phyloP scores from a whole-genome alignment of 176 grass and related monocot genomes.

The Avena atlantica region DNA sequence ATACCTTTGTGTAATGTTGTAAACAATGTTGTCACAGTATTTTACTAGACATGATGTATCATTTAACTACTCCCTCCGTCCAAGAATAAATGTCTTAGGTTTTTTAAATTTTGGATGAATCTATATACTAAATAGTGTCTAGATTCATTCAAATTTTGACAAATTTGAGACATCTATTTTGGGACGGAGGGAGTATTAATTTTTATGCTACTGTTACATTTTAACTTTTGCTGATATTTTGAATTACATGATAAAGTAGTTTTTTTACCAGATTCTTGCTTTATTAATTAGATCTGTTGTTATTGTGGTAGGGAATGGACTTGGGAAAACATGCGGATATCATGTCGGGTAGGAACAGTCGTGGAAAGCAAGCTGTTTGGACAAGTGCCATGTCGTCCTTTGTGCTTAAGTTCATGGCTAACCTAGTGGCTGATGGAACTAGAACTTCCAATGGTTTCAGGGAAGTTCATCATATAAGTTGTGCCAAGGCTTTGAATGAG shows the following conservation, averaged over 20 bases:
- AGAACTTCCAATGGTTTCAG: neutral
- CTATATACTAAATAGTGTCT: no score
- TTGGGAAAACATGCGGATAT: neutral
- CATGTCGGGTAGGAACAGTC: neutral
- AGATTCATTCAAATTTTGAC: no score
- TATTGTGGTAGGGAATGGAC: constrained; percentile 9
- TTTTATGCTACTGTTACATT: neutral
- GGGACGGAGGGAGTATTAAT: no score
- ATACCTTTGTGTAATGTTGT: neutral
- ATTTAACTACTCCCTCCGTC: neutral
- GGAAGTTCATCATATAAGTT: constrained; percentile 16
- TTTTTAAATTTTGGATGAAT: no score
- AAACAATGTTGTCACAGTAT: neutral
- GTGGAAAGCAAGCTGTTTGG: constrained; percentile 16
- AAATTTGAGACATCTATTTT: no score
- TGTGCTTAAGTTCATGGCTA: constrained; percentile 16
- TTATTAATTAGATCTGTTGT: neutral
- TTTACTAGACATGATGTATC: constrained; percentile 8
- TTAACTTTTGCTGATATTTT: neutral
- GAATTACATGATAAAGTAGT: neutral
- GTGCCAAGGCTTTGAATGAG: constrained; percentile 15
- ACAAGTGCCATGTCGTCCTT: constrained; percentile 14
- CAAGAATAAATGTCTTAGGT: no score
- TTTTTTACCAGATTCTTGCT: constrained; percentile 5
- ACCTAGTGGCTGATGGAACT: constrained; percentile 8